These are phyloP conservation scores for Schizosaccharomyces lindneri DNA, from an alignment of 805 yeast genomes.

Conservation along the genomic window DNA sequence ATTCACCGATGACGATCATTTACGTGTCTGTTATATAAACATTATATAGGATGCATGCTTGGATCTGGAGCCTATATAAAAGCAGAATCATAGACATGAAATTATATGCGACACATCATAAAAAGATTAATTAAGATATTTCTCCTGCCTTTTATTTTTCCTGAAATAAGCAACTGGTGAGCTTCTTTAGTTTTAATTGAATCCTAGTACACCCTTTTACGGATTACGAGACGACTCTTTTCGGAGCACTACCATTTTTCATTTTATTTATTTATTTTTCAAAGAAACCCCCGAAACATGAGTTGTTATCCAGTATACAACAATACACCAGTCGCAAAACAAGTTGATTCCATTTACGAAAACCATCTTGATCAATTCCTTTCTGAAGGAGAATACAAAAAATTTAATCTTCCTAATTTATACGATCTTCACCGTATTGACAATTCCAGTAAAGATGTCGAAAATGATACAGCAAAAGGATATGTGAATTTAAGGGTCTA, in stretches of 20 bases:
- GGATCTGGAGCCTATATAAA: no score
- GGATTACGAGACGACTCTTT: background rate
- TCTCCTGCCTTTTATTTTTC: no score
- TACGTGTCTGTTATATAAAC: no score
- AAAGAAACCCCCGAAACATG: background rate
- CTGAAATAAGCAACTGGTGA: no score
- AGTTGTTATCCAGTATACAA: constrained; percentile 12
- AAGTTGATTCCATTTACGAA: constrained; percentile 49
- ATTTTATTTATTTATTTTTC: background rate
- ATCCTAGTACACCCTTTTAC: no score
- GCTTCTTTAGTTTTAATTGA: no score
- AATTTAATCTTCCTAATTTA: constrained; percentile 47
- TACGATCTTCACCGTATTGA: constrained; percentile 28
- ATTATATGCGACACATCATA: no score
- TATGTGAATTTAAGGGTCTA: constrained; percentile 19
- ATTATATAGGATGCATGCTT: no score
- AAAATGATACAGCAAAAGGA: background rate
- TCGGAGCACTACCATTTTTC: background rate
- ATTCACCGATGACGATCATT: no score
- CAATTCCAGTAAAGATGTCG: background rate
- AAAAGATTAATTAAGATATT: no score
- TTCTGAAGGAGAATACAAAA: constrained; percentile 43
- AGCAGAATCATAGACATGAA: no score
- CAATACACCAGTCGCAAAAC: constrained; percentile 41
- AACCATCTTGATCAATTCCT: constrained; percentile 53